Base-by-base conservation (phyloP, 1,284 basidiomycete genomes). In the Athelia sp. region DNA sequence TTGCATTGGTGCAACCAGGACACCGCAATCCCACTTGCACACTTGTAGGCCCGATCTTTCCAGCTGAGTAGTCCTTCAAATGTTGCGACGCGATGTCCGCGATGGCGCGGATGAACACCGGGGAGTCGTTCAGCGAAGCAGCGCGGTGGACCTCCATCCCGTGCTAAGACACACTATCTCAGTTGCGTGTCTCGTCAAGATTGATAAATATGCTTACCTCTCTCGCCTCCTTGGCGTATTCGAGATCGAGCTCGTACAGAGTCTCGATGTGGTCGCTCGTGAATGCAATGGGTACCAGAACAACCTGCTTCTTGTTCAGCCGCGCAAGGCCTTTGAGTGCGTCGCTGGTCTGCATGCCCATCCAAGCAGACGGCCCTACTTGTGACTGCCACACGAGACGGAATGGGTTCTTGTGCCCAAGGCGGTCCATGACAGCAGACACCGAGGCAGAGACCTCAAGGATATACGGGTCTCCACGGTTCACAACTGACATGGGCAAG, bases 251-350 rank as follows among this genome's bases (percentile, higher is more conserved):
- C 71, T 99, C 97, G 65, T 90, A 99, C 43, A 99, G 76, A 21
- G 97, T 99, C 74, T 99, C 97, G 63, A 99, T 98, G 69, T 99
- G 97, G 71, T 99, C 97, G 64, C 88, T 93, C 17, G 97, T 99
- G 71, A 99, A 99, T 17, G 97, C 96, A 54, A 99, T 94, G 1
- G 97, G 97, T 1, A 99, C 84, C 29, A 97, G 76, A 47, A 98
- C 79, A n/a, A 85, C 84, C 54, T 83, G 84, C 70, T 96, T 98
- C 66, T 83, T 81, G 17, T 93, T 94, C 43, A 91, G 75, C 55
- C 92, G 85, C 35, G 92, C 92, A 47, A 97, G 81, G 13, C 96
- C 97, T 65, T 98, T 93, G 62, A 99, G 71, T 29, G 94, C 89
- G 50, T 93, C 92, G 32, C 81, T 78, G 1, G 97, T 99, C 70